Evolutionary conservation across 2,329 filamentous ascomycete species (phyloP), one percentile per base, ranked within the genome.

Genomic region (Diplodia intermedia): DNA sequence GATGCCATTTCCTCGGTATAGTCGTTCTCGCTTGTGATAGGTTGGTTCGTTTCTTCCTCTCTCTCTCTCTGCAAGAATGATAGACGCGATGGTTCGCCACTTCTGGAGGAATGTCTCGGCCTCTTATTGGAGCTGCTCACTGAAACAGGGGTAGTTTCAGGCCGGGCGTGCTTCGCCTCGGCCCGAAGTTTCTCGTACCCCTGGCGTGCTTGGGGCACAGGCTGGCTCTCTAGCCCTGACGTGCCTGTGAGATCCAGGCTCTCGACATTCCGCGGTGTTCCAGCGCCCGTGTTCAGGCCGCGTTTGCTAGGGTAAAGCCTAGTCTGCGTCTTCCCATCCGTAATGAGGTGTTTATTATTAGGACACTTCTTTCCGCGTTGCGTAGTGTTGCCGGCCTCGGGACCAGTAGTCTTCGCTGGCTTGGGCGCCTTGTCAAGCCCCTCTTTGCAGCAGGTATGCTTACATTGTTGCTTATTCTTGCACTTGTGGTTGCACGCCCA

Each of bases 401-500:
- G 31, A 2, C 60, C 47, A 52, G 31, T 52, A 23, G 40, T 29
- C 40, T 67, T 60, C 23, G 54, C 50, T 52, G 47, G 43, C 38
- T 71, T 68, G 6, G 78, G 81, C 68, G 87, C 89, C 70, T 88
- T 91, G 43, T 91, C 87, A 20, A 91, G 74, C 0, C 91, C 91
- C 69, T 91, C 88, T 29, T 85, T 85, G 73, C 91, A 94, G 73
- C 91, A 94, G 43, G 85, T 78, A 73, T 94, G 91, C 71, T 88
- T 91, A 77, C 91, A 94, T 11, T 75, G 79, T 49, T 76, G 80
- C 71, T 86, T 88, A 71, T 89, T 82, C 72, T 86, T 88, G 79
- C 91, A 94, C 20, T 78, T 78, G 74, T 94, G 91, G 68, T 90
- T 90, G 78, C 91, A 94, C 43, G 85, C 84, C 88, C 89, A 94